phyloP scores from a whole-genome alignment of 257 asterid genomes.

The Verbena officinalis region DNA sequence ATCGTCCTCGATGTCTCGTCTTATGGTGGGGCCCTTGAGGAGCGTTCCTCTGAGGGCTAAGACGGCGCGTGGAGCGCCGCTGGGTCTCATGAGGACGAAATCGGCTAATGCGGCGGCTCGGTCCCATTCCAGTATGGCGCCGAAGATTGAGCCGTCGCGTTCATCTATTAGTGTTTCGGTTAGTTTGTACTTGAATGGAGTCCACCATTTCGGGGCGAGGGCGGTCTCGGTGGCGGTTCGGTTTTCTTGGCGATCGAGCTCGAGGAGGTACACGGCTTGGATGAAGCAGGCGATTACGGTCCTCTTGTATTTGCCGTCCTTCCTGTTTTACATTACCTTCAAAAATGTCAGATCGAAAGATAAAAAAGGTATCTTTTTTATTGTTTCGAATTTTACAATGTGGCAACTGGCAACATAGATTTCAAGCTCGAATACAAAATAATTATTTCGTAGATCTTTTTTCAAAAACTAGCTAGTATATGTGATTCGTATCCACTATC shows the following conservation, averaged over 20 bases:
- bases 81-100: constrained; percentile 71
- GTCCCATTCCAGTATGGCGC: constrained; percentile 95
- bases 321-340: constrained; percentile 56
- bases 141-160: constrained; percentile 92
- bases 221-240: constrained; percentile 59
- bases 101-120: constrained; percentile 87
- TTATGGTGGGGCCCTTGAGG: constrained; percentile 73
- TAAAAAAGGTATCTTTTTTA: background rate
- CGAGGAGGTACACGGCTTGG: constrained; percentile 94
- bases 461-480: too few species aligned
- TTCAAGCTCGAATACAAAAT: too few species aligned
- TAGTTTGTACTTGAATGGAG: constrained; percentile 85
- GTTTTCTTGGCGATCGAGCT: constrained; percentile 90
- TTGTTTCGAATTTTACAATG: background rate
- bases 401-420: background rate
- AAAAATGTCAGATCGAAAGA: background rate
- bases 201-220: constrained; percentile 99
- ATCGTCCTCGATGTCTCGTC: constrained; percentile 94
- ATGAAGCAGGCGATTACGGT: constrained; percentile 91
- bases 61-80: constrained; percentile 91
- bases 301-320: constrained; percentile 80
- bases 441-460: too few species aligned
- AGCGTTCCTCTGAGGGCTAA: constrained; percentile 86
- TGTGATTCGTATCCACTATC: too few species aligned
- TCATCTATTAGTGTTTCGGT: constrained; percentile 74